phyloP scores from a whole-genome alignment of 2,329 filamentous ascomycete species.

The Monosporascus sp. region DNA sequence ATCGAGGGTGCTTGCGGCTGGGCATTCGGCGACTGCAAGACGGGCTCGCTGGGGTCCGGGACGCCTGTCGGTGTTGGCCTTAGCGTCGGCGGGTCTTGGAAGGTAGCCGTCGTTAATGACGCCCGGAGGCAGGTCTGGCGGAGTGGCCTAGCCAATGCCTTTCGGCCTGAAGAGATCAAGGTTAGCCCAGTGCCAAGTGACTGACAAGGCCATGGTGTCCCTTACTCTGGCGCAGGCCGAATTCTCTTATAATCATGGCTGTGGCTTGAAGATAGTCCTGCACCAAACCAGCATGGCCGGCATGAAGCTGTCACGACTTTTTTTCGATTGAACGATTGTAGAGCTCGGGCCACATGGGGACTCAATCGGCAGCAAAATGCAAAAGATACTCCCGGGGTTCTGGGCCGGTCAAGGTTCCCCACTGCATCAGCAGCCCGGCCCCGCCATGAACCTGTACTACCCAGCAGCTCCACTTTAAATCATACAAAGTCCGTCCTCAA shows the following conservation, averaged over 20 bases:
- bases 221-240: slow-evolving; percentile 26
- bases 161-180: slow-evolving; percentile 39
- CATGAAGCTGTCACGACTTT: slow-evolving; percentile 5
- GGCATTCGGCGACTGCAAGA: slow-evolving; percentile 12
- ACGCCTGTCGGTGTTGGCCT: slow-evolving; percentile 21
- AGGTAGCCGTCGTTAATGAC: slow-evolving; percentile 28
- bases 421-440: no score
- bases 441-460: no score
- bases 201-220: no score
- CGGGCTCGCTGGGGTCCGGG: slow-evolving; percentile 16
- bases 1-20: slow-evolving; percentile 18
- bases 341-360: not conserved
- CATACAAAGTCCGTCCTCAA: no score
- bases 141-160: slow-evolving; percentile 41
- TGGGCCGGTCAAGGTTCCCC: no score
- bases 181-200: not conserved
- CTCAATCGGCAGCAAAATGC: not conserved
- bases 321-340: slow-evolving; percentile 1
- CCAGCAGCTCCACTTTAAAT: no score
- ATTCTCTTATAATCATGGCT: slow-evolving; percentile 29
- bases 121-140: slow-evolving; percentile 32
- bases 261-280: not conserved
- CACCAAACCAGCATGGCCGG: not conserved
- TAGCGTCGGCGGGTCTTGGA: not conserved
- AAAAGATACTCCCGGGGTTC: not conserved